A percentile compares a stretch with the other conserved stretches of the same genome.
phyloP scores from a whole-genome alignment of 257 asterid species.

The Parsonsia alboflavescens region DNA sequence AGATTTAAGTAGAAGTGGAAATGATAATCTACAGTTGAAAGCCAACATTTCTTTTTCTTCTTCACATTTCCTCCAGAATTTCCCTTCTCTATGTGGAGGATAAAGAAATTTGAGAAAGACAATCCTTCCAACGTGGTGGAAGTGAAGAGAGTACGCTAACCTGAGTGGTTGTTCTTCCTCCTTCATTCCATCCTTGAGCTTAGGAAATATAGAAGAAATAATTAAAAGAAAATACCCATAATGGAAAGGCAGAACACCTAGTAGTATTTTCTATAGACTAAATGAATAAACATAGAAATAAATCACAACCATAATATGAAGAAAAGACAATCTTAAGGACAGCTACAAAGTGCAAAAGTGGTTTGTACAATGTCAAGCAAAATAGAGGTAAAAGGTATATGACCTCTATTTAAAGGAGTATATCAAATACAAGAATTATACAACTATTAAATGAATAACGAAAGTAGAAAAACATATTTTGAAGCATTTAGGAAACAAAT shows the following conservation, averaged over 20 bases:
- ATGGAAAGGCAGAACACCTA: not conserved
- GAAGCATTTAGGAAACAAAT: not conserved
- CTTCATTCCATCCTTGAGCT: slow-evolving; percentile 23
- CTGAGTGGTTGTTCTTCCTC: slow-evolving; percentile 22
- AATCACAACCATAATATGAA: not conserved
- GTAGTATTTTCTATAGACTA: not conserved
- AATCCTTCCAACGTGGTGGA: slow-evolving; percentile 8
- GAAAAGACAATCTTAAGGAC: too few species aligned
- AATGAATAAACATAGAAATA: not conserved
- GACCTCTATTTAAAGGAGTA: not conserved
- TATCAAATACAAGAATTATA: not conserved
- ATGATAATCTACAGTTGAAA: not conserved
- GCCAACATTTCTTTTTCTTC: not conserved
- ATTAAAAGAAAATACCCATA: slow-evolving; percentile 18
- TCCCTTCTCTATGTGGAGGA: not conserved
- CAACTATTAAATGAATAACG: not conserved
- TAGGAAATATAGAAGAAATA: slow-evolving; percentile 14
- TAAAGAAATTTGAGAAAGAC: not conserved
- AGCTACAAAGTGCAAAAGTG: not conserved
- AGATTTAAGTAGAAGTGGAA: not conserved
- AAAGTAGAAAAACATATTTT: not conserved
- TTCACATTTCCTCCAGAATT: not conserved
- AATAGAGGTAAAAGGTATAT: not conserved
- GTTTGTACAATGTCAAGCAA: not conserved
- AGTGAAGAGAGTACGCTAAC: slow-evolving; percentile 13